Evolutionary conservation across 768 basidiomycete genomes (phyloP).

Genomic region (Russula sp.): DNA sequence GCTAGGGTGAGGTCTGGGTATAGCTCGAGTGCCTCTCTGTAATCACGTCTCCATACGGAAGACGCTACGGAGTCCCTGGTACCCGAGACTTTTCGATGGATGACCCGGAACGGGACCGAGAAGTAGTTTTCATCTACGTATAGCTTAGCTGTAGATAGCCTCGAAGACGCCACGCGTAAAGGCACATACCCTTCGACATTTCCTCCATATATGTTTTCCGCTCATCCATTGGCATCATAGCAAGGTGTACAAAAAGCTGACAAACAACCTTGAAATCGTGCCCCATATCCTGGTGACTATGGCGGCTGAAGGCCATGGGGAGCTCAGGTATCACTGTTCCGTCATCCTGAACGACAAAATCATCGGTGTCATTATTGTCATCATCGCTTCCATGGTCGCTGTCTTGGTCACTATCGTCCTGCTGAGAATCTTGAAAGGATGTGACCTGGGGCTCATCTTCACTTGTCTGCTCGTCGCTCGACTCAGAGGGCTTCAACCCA

Average conservation of each 20-base stretch:
- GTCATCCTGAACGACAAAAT: constrained; percentile 58
- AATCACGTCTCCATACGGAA: constrained; percentile 73
- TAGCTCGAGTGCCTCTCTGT: constrained; percentile 54
- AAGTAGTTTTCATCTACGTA: constrained; percentile 59
- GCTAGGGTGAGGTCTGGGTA: constrained; percentile 58
- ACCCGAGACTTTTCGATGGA: constrained; percentile 64
- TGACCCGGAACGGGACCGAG: constrained; percentile 54
- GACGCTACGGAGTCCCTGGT: constrained; percentile 70
- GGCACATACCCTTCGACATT: constrained; percentile 41
- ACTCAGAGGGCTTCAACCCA: constrained; percentile 18
- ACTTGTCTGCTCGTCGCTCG: constrained; percentile 21
- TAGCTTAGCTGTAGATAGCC: constrained; percentile 20
- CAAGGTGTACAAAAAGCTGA: constrained; percentile 80
- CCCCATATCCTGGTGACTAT: constrained; percentile 62
- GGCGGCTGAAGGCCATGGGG: constrained; percentile 78
- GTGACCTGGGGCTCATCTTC: constrained; percentile 27
- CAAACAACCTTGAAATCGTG: constrained; percentile 85
- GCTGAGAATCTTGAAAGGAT: constrained; percentile 24
- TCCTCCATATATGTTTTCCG: constrained; percentile 49
- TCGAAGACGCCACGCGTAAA: neutral
- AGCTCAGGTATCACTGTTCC: constrained; percentile 37
- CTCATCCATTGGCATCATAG: constrained; percentile 47
- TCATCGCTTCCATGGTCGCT: constrained; percentile 35
- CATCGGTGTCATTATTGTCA: constrained; percentile 35
- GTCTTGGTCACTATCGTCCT: constrained; percentile 25